Base-by-base conservation (phyloP, 2,329 filamentous ascomycete species). In the Pestalotiopsis sp. region DNA sequence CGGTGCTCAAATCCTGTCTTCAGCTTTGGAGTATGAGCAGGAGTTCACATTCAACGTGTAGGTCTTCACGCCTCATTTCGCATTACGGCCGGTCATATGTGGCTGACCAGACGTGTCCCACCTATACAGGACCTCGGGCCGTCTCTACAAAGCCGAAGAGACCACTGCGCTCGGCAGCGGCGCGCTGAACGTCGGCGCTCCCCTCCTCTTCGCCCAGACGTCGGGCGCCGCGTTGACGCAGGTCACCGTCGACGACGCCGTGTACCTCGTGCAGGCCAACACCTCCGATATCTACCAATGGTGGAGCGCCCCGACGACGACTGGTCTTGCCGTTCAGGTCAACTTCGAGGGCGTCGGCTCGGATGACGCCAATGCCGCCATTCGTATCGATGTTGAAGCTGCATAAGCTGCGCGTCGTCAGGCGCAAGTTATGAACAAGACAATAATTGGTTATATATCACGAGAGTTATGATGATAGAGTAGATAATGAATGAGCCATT, bases 291-390 rank as follows among this genome's bases (percentile, higher is more conserved):
- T 66, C 14, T 57, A 66, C 49, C 27, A 41, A 14, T 66, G 63
- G 63, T 66, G 63, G 63, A 66, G 63, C 63, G 38, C 27, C 11
- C 63, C 63, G 14, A 66, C 63, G 41, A 66, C 63, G 23, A 66
- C 63, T 13, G 63, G 63, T 36, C 63, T 66, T 12, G 41, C 63
- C 25, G 63, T 66, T 31, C 63, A 66, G 40, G 63, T 66, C 49
- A 57, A 66, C 23, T 66, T 27, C n/a, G 41, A 66, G 45, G 63
- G 63, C 23, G 45, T 14, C n/a, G 40, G 63, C 45, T 56, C 63
- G 23, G 63, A 31, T n/a, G 63, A 56, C 31, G 49, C 63, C 63
- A 66, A 66, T 40, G 63, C 63, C 14, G 63, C 63, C 3, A 20
- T 66, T 14, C 20, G 63, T 13, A 20, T 66, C 7, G 63, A 66